Evolutionary conservation across 352 stramenopile species (phyloP), one percentile per base, ranked within the genome.

Genomic region (Aphanomyces stellatus): DNA sequence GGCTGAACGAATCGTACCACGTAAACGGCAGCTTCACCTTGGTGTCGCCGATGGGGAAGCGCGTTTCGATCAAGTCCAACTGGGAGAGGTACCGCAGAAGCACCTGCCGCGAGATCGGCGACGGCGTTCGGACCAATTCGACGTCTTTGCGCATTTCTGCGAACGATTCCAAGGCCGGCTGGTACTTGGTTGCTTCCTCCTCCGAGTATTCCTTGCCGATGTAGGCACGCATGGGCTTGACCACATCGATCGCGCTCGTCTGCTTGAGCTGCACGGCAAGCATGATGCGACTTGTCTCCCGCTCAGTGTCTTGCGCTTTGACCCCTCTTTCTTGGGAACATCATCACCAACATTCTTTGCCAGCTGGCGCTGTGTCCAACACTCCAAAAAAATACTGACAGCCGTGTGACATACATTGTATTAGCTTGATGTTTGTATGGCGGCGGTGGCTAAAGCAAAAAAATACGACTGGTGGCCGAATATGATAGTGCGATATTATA

Each of bases 1-100:
- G 87, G 63, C 81, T 91, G 70, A 97, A 95, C 62, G 90, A 93
- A 60, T 97, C 89, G 73, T 84, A 90, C 90, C 90, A 97, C n/a
- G 82, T 84, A 69, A 96, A 96, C 41, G 82, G 76, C 19, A 97
- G 71, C 31, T 76, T 71, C 5, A 93, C 69, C 33, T 71, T 57
- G 17, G 51, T 37, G 5, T 70, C 64, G 25, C 63, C 34, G 7
- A 79, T 59, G 28, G 85, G 78, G 53, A 96, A 94, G 24, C 85
- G 81, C 48, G 72, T 43, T 13, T 73, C 72, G 33, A 94, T 79
- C 40, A 78, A 80, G 27, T 84, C 76, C 28, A 95, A 75, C 72
- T 93, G 84, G 41, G 77, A 79, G 61, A 82, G 81, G 72, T 95
- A 95, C 30, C 79, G 78, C 65, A 91, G 72, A 46, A 94, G 72